Percentiles rank a stretch among this genome's conserved stretches.
phyloP scores from a whole-genome alignment of 495 filamentous ascomycete species.

The Lasiosphaeria ovina region DNA sequence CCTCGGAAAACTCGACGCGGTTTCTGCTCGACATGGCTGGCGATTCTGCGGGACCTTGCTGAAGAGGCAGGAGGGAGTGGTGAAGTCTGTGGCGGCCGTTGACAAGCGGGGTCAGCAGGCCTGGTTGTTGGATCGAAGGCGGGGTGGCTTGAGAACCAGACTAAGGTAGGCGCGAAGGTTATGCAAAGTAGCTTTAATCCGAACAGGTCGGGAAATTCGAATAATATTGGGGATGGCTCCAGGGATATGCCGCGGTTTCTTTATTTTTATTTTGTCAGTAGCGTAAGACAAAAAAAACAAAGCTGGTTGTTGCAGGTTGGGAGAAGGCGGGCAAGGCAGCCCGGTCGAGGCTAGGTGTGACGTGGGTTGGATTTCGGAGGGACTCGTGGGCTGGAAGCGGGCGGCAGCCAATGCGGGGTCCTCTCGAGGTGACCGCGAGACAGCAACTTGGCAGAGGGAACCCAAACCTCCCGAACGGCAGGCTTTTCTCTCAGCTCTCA shows the following conservation, averaged over 20 bases:
- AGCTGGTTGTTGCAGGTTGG: background rate
- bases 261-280: background rate
- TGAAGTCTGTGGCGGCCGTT: slow-evolving; percentile 7
- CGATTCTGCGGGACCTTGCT: background rate
- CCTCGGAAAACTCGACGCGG: slow-evolving; percentile 39
- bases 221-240: background rate
- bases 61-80: slow-evolving; percentile 10
- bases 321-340: slow-evolving; percentile 5
- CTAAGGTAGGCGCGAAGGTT: background rate
- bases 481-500: slow-evolving; percentile 6
- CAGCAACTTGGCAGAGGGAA: background rate
- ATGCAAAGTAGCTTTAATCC: slow-evolving; percentile 3
- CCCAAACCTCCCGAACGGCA: background rate
- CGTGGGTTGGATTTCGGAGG: slow-evolving; percentile 6
- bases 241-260: background rate
- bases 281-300: background rate
- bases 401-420: slow-evolving; percentile 13
- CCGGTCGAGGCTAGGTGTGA: slow-evolving; percentile 15
- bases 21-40: slow-evolving; percentile 29
- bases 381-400: background rate
- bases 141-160: background rate
- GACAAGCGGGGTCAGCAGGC: slow-evolving; percentile 14
- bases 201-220: slow-evolving; percentile 1
- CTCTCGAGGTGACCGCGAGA: background rate
- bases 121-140: slow-evolving; percentile 1